Evolutionary conservation across 169 alveolate species (phyloP), one percentile per base, ranked within the genome.

Genomic region (Toxoplasma gondii): DNA sequence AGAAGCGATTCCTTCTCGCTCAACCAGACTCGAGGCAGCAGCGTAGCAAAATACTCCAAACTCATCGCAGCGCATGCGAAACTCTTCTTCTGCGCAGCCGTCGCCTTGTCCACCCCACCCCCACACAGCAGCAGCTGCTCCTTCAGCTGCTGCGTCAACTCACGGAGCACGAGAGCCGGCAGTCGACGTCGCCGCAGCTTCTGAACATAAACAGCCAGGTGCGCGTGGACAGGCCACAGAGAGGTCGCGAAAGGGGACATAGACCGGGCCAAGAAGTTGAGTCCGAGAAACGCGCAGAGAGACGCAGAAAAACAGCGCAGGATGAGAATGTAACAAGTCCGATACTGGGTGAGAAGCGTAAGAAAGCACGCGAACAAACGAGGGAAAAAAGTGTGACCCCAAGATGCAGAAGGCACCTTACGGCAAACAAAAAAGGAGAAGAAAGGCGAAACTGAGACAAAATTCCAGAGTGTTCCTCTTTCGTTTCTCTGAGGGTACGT

Each of bases 11-110:
- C 58, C 53, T 88, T 64, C 54, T 88, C 82, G 53, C 36, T 64
- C 81, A 88, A 49, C 92, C 92, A 88, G 17, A 39, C 82, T 1
- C 92, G 92, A 27, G 92, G 92, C 58, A 88, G 80, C 36, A 53
- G 58, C 49, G 43, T 22, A 0, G 92, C 92, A 22, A 69, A 43
- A 22, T 17, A 17, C 38, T 88, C 82, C 38, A 88, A 34, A n/a
- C 39, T 36, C 41, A 64, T 36, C 70, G 92, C 92, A 31, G 92
- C 82, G 34, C 22, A 41, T 5, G 83, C 29, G 22, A 88, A 39
- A 31, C 44, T 43, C 92, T 88, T 34, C 82, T 67, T 58, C 92
- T 88, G 92, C 92, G 67, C 82, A 78, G 34, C 44, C 80, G 80
- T 45, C 53, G 82, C 44, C 82, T 67, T 16, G 27, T 74, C 84